These are phyloP conservation scores for Tylopilus subfusipes DNA, from an alignment of 768 basidiomycete species.

Conservation along the genomic window DNA sequence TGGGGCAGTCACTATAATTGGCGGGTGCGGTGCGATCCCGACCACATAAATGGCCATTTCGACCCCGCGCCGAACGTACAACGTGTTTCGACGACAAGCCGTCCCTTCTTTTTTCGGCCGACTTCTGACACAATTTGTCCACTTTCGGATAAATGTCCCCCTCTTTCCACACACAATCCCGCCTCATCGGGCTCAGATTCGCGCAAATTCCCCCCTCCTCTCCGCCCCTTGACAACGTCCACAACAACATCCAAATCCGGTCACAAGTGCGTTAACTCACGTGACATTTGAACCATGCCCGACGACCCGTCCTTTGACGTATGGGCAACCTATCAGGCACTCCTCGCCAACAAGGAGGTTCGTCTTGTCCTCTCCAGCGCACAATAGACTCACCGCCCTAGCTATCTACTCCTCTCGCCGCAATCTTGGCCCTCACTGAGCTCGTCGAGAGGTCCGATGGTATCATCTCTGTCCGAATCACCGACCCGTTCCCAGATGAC, in stretches of 20 bases:
- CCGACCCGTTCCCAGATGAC: slow-evolving; percentile 1
- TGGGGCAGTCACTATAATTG: slow-evolving; percentile 45
- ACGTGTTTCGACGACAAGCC: slow-evolving; percentile 70
- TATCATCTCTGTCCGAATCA: slow-evolving; percentile 35
- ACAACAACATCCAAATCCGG: slow-evolving; percentile 17
- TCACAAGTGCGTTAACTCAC: slow-evolving; percentile 3
- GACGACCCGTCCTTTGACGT: slow-evolving; percentile 40
- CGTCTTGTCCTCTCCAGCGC: slow-evolving; percentile 16
- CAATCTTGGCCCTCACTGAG: slow-evolving; percentile 81
- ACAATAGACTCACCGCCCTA: slow-evolving; percentile 22
- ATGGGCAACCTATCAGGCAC: slow-evolving; percentile 51
- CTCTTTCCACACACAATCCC: slow-evolving; percentile 12
- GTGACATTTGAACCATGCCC: slow-evolving; percentile 17
- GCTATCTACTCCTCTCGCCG: slow-evolving; percentile 83
- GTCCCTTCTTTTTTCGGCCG: slow-evolving; percentile 13
- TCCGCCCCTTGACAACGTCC: slow-evolving; percentile 26
- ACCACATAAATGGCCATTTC: slow-evolving; percentile 50
- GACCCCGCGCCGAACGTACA: slow-evolving; percentile 65
- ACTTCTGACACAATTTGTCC: slow-evolving; percentile 18
- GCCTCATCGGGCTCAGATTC: slow-evolving; percentile 8
- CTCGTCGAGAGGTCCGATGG: slow-evolving; percentile 78
- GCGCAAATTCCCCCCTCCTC: slow-evolving; percentile 23
- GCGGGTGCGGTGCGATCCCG: slow-evolving; percentile 53
- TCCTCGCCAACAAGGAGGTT: slow-evolving; percentile 66
- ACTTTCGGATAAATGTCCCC: slow-evolving; percentile 19